phyloP scores from a whole-genome alignment of 805 yeast genomes.

The Vanderwaltozyma tropicalis region DNA sequence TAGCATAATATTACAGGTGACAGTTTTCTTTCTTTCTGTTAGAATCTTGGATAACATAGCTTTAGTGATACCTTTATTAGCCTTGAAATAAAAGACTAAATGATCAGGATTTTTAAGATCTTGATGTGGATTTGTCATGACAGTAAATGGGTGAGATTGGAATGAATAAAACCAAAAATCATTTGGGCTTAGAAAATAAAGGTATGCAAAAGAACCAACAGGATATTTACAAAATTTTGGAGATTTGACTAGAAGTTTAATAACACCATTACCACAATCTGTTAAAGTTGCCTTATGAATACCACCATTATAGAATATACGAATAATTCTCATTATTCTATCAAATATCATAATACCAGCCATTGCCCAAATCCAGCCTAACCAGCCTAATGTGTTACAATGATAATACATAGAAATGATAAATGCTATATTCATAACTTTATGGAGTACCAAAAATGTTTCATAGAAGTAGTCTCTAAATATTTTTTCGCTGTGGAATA shows the following conservation, averaged over 20 bases:
- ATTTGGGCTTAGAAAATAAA: conserved; percentile 43
- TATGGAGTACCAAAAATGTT: conserved; percentile 47
- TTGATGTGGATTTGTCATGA: conserved; percentile 32
- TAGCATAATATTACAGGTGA: conserved; percentile 32
- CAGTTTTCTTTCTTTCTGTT: conserved; percentile 23
- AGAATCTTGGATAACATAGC: conserved; percentile 28
- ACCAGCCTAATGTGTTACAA: conserved; percentile 41
- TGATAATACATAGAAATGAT: conserved; percentile 51
- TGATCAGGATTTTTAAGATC: conserved; percentile 19
- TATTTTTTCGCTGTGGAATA: conserved; percentile 39
- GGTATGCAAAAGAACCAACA: conserved; percentile 49
- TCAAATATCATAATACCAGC: conserved; percentile 43
- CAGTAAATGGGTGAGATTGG: conserved; percentile 68
- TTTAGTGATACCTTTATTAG: conserved; percentile 49
- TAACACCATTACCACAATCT: conserved; percentile 24
- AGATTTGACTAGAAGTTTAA: conserved; percentile 32
- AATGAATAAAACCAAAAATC: conserved; percentile 38
- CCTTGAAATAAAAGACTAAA: conserved; percentile 37
- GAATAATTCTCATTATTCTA: conserved; percentile 36
- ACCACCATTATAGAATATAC: conserved; percentile 26
- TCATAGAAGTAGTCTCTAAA: conserved; percentile 52
- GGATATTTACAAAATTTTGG: conserved; percentile 39
- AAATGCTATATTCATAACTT: conserved; percentile 43
- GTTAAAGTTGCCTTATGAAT: conserved; percentile 16
- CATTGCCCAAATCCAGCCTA: conserved; percentile 38